phyloP scores from a whole-genome alignment of 495 filamentous ascomycete species.

The Trichoderma virens region DNA sequence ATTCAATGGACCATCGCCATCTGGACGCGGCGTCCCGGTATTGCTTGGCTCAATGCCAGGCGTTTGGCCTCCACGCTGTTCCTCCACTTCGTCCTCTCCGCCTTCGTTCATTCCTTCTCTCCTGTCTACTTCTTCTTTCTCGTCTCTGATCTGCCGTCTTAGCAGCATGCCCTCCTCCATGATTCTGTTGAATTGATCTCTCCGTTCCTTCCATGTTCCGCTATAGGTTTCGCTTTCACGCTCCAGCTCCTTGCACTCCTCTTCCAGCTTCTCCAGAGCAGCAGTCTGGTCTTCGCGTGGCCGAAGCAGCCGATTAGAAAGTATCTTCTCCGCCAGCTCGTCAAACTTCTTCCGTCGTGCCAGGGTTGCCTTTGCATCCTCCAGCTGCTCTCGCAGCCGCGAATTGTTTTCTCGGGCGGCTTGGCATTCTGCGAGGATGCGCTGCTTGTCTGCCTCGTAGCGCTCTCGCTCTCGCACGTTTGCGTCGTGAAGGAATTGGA shows the following conservation, averaged over 20 bases:
- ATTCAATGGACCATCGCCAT: constrained; percentile 30
- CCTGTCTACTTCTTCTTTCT: constrained; percentile 79
- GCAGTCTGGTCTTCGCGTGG: constrained; percentile 75
- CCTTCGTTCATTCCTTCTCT: constrained; percentile 77
- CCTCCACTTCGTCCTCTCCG: constrained; percentile 51
- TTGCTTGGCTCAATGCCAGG: constrained; percentile 33
- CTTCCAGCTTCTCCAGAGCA: constrained; percentile 69
- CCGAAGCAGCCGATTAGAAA: constrained; percentile 66
- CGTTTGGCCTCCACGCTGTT: constrained; percentile 26
- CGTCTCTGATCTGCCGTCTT: constrained; percentile 78
- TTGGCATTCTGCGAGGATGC: constrained; percentile 67
- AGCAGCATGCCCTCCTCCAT: constrained; percentile 86
- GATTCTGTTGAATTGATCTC: constrained; percentile 83
- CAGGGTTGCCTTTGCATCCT: constrained; percentile 66
- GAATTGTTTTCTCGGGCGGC: constrained; percentile 68
- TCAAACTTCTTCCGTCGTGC: constrained; percentile 80
- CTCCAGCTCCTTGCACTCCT: constrained; percentile 82
- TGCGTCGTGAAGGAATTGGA: constrained; percentile 77
- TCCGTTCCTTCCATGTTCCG: constrained; percentile 73
- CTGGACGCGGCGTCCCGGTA: constrained; percentile 31
- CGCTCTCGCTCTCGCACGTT: constrained; percentile 79
- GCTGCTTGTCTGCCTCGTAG: constrained; percentile 71
- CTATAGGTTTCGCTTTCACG: constrained; percentile 75
- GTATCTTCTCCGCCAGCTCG: constrained; percentile 78
- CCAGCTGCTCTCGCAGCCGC: constrained; percentile 61